Base-by-base conservation (phyloP, 352 stramenopile species). In the Thraustochytrium striatum region DNA sequence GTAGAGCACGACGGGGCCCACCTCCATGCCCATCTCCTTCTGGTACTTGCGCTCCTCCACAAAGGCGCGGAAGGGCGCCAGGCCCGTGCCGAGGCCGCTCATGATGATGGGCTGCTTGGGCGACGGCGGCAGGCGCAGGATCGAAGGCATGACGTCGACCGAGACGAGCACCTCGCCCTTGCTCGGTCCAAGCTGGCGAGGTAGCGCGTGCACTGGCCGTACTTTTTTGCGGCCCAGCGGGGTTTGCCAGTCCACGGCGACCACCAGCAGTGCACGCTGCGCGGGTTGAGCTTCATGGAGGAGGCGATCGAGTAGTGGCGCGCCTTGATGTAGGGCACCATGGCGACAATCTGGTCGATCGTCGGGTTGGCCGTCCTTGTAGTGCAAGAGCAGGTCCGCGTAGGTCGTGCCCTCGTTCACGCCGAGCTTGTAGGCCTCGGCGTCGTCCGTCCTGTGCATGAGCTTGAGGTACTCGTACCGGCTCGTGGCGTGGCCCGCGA, bases 181-280 rank as follows among this genome's bases (percentile, higher is more conserved):
- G 55, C 72, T 84, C 47, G 80, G 57, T 85, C 84, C 16, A 97
- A 72, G 36, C 75, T 81, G 28, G 88, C 88, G 9, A 99, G 84
- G 85, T 97, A 95, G 50, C 86, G 93, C 1, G 96, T 97, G 85
- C 93, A 98, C 2, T 98, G 88, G 43, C 96, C 97, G 53, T 89
- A 84, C 82, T 38, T 81, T 32, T 83, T 92, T 87, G 78, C 87
- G 87, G 73, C 89, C 89, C 50, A 82, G 87, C 0, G 87, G 88
- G 41, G 87, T 93, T 35, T 87, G 91, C 90, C 89, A 94, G 83
- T 93, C 87, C 82, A 94, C 88, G 75, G 92, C 88, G 25, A 94
- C 89, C 44, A 94, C 87, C 33, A 92, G 84, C 81, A 95, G 79
- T 95, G 89, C 50, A 95, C 88, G 61, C 87, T 89, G 44, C 82